Conservation (phyloP, 192 early-diverging fungal genomes). For the Umbelopsis sp. region DNA sequence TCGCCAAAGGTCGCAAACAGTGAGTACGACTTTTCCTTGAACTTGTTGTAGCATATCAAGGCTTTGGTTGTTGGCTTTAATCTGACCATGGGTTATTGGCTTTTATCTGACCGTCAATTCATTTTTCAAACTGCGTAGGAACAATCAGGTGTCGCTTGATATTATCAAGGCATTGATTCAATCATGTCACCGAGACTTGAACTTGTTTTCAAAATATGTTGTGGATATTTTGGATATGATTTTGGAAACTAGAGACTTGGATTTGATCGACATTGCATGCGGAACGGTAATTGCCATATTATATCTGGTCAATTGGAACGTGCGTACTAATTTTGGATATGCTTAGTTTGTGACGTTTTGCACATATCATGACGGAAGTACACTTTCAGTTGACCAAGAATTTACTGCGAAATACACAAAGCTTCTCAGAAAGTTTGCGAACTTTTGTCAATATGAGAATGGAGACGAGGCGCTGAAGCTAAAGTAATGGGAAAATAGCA, state of each 20-base stretch:
- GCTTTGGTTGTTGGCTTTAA: too few species aligned
- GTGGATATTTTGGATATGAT: constrained; percentile 70
- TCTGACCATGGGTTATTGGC: not conserved
- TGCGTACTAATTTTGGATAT: constrained; percentile 4
- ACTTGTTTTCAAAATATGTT: constrained; percentile 82
- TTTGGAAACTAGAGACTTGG: constrained; percentile 59
- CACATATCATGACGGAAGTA: constrained; percentile 66
- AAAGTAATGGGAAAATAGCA: constrained; percentile 25
- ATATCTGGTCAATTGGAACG: not conserved
- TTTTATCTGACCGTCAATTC: not conserved
- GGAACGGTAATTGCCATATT: constrained; percentile 49
- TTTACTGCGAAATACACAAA: constrained; percentile 59
- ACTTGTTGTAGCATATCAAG: too few species aligned
- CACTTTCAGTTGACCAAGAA: constrained; percentile 69
- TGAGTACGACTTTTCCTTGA: constrained; percentile 43
- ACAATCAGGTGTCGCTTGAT: constrained; percentile 68
- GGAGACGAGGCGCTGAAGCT: constrained; percentile 22
- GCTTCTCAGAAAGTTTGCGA: constrained; percentile 58
- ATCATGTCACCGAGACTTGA: constrained; percentile 73
- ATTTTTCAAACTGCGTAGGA: constrained; percentile 40
- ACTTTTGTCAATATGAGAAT: constrained; percentile 40
- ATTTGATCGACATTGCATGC: constrained; percentile 61
- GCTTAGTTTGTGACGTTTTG: constrained; percentile 73
- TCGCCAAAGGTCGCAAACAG: constrained; percentile 58
- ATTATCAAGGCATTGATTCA: constrained; percentile 76